Conservation (phyloP, 257 asterid genomes). For the Handroanthus guayacan region DNA sequence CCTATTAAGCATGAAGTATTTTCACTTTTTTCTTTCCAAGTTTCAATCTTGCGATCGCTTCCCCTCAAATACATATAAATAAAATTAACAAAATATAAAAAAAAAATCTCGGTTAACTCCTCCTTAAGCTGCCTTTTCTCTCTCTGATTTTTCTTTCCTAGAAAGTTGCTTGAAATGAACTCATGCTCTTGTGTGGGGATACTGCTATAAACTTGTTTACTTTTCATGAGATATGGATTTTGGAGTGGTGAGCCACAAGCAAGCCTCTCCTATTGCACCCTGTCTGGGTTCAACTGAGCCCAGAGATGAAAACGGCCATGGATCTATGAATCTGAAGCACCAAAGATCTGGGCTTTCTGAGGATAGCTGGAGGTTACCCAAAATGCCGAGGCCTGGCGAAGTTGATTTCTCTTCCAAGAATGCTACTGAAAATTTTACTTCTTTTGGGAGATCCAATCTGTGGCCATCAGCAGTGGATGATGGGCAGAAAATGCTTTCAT, state of each 20-base stretch:
- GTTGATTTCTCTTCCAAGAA: conserved; percentile 43
- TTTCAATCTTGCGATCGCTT: conserved; percentile 36
- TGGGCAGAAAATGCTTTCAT: conserved; percentile 58
- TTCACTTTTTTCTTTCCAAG: conserved; percentile 12
- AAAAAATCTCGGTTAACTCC: conserved; percentile 25
- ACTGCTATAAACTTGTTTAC: conserved; percentile 30
- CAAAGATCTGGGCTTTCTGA: conserved; percentile 49
- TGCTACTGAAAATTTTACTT: conserved; percentile 33
- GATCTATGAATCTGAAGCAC: conserved; percentile 52
- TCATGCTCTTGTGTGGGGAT: conserved; percentile 46
- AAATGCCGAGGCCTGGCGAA: conserved; percentile 44
- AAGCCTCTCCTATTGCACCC: conserved; percentile 36
- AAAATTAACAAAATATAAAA: background rate
- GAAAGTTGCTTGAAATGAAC: conserved; percentile 56
- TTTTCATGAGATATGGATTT: conserved; percentile 48
- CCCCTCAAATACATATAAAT: conserved; percentile 25
- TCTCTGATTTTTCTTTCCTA: conserved; percentile 34
- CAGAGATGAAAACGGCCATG: conserved; percentile 40
- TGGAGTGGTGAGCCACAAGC: conserved; percentile 46
- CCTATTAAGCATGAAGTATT: conserved; percentile 5
- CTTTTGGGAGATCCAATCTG: conserved; percentile 51
- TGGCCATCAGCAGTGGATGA: conserved; percentile 51
- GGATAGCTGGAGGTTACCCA: conserved; percentile 44
- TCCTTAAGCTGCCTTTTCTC: conserved; percentile 33
- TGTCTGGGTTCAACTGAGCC: conserved; percentile 38